phyloP scores from a whole-genome alignment of 148 eudicot species.

The Nepenthes gracilis region DNA sequence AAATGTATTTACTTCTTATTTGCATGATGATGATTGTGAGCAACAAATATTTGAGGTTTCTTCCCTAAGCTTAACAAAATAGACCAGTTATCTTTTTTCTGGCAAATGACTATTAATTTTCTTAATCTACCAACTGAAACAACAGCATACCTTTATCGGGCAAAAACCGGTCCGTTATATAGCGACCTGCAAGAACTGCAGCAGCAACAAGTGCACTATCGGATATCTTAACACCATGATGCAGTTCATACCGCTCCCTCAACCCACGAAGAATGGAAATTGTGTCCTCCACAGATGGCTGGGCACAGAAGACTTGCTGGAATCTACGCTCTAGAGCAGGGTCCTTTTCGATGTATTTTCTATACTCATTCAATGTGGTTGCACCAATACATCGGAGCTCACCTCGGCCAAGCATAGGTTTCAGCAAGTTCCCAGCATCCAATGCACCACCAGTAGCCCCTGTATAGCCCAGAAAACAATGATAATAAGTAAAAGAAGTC shows the following conservation, averaged over 20 bases:
- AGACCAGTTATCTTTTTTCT: no score
- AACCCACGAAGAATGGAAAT: conserved; percentile 93
- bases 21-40: no score
- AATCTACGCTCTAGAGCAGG: conserved; percentile 96
- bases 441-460: conserved; percentile 88
- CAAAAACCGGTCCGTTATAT: conserved; percentile 87
- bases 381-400: conserved; percentile 96
- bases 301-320: conserved; percentile 89
- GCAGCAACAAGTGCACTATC: conserved; percentile 93
- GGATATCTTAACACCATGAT: conserved; percentile 97
- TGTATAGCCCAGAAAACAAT: conserved; percentile 4
- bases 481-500: no score
- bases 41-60: no score
- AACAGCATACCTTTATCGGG: conserved; percentile 81
- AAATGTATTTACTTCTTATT: no score
- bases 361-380: conserved; percentile 83
- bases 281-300: conserved; percentile 96
- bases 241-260: conserved; percentile 91
- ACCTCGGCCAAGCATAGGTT: conserved; percentile 96
- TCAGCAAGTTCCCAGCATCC: conserved; percentile 86
- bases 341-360: conserved; percentile 94
- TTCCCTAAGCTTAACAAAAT: no score
- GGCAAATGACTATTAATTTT: no score
- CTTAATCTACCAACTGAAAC: neutral
- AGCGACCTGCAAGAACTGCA: conserved; percentile 85